Evolutionary conservation across 441 rosid species (phyloP).

Genomic region (Eutrema salsugineum): DNA sequence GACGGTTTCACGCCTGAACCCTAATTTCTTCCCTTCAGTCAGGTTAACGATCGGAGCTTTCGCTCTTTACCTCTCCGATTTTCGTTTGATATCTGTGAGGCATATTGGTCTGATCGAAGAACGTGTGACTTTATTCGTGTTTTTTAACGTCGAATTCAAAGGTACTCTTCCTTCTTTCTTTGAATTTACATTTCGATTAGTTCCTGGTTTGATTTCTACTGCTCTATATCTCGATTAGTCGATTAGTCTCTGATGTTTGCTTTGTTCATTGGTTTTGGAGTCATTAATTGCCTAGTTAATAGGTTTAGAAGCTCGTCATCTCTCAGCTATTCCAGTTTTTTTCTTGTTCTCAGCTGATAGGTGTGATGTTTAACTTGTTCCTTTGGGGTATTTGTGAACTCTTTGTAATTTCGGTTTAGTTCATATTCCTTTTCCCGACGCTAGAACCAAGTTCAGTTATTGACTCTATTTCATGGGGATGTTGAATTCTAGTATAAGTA

Average conservation of each 20-base stretch:
- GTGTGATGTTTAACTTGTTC: background rate
- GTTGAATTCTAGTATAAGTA: too few relatives aligned
- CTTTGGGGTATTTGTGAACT: background rate
- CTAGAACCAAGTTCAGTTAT: background rate
- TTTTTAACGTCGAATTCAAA: background rate
- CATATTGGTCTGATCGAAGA: background rate
- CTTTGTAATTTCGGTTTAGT: background rate
- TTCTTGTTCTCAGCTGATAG: background rate
- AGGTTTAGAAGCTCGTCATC: background rate
- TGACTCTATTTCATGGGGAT: background rate
- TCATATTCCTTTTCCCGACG: background rate
- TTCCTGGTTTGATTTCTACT: background rate
- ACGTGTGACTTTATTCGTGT: background rate
- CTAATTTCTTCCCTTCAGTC: conserved; percentile 14
- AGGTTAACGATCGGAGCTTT: background rate
- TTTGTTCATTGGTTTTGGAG: background rate
- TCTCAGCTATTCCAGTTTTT: background rate
- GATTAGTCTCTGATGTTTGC: background rate
- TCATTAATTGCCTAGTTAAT: background rate
- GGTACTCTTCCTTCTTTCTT: background rate
- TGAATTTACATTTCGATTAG: background rate
- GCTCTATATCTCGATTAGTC: background rate
- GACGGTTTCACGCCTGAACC: conserved; percentile 10
- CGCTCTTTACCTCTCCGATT: background rate
- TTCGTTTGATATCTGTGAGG: background rate